Conservation (phyloP, 805 yeast genomes). For the Kluyveromyces aestuarii region DNA sequence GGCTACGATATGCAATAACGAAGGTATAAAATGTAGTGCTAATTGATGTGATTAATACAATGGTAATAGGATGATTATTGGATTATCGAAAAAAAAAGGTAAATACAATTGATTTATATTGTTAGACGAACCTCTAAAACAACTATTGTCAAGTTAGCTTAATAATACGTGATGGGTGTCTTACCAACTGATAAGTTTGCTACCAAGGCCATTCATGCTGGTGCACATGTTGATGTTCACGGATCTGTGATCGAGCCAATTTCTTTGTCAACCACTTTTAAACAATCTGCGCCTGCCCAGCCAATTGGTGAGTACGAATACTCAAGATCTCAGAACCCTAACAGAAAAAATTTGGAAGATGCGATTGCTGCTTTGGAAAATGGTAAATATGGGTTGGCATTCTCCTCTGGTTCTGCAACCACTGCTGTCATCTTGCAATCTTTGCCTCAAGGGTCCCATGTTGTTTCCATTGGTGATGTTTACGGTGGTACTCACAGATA, state of each 20-base stretch:
- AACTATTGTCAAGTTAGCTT: not conserved
- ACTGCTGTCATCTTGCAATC: constrained; percentile 72
- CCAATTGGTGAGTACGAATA: constrained; percentile 78
- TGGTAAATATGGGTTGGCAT: constrained; percentile 67
- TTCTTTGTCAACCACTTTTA: constrained; percentile 77
- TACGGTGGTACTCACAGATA: constrained; percentile 91
- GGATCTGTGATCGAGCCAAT: constrained; percentile 86
- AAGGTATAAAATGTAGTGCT: not conserved
- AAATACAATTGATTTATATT: not conserved
- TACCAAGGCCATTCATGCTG: constrained; percentile 79
- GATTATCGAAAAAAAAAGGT: too few species aligned
- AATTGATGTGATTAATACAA: not conserved
- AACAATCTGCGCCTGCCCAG: constrained; percentile 65
- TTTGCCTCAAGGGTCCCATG: constrained; percentile 62
- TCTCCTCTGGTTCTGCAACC: constrained; percentile 79
- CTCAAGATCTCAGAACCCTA: constrained; percentile 80
- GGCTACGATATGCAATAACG: not conserved
- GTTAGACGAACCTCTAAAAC: not conserved
- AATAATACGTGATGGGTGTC: constrained; percentile 13
- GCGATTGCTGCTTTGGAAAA: constrained; percentile 74
- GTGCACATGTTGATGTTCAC: constrained; percentile 63
- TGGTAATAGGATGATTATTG: too few species aligned
- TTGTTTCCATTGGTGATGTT: constrained; percentile 74
- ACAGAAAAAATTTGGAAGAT: constrained; percentile 70
- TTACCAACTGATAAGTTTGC: constrained; percentile 41